Evolutionary conservation across 495 filamentous ascomycete genomes (phyloP).

Genomic region (Coniosporium apollinis): DNA sequence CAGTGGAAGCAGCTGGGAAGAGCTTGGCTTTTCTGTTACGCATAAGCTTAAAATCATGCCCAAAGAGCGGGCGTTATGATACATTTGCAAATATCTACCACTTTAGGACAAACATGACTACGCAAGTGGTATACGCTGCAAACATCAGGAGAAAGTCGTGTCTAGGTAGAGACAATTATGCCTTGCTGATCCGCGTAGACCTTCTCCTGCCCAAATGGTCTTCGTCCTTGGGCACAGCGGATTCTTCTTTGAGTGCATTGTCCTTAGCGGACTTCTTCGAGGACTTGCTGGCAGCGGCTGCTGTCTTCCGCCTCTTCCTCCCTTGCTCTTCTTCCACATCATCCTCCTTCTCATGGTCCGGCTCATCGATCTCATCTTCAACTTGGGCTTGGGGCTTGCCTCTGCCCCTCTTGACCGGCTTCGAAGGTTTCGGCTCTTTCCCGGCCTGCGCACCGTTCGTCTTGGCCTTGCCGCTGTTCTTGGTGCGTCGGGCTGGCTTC

Average conservation of each 20-base stretch:
- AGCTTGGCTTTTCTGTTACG: no score
- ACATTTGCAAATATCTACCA: no score
- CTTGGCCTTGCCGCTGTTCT: conserved; percentile 7
- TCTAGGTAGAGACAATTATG: background rate
- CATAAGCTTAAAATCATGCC: no score
- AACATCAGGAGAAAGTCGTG: no score
- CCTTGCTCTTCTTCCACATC: conserved; percentile 9
- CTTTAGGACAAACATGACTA: no score
- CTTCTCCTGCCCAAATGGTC: conserved; percentile 2
- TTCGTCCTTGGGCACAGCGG: no score
- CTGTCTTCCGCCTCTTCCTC: conserved; percentile 1
- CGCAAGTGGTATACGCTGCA: no score
- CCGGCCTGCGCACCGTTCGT: conserved; percentile 4
- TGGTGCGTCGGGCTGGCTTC: background rate
- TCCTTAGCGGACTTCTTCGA: conserved; percentile 1
- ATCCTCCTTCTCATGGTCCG: conserved; percentile 6
- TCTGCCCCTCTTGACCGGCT: conserved; percentile 6
- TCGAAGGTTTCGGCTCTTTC: background rate
- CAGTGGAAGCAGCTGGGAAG: no score
- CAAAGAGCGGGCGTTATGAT: no score
- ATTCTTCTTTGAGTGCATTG: conserved; percentile 2
- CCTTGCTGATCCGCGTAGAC: conserved; percentile 3
- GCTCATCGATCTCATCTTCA: background rate
- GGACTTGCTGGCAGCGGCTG: background rate
- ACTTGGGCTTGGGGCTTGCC: background rate